Percentiles rank a stretch among this genome's conserved stretches.
Evolutionary conservation across 176 grass and related monocot species (phyloP).

Genomic region (Ananas comosus): DNA sequence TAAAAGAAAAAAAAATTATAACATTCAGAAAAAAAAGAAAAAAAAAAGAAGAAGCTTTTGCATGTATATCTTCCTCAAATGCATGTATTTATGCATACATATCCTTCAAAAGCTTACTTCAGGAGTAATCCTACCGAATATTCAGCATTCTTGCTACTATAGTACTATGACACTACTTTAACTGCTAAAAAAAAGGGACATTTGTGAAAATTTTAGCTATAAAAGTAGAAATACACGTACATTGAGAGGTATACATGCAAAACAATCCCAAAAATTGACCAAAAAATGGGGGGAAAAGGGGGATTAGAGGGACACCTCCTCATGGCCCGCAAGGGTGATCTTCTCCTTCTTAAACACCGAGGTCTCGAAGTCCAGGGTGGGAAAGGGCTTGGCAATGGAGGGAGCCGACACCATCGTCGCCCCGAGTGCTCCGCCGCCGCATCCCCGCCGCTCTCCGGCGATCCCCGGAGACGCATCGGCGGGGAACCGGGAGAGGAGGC

Average conservation of each 20-base stretch:
- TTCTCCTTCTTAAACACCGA: slow-evolving; percentile 93
- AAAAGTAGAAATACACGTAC: background rate
- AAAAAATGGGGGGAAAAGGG: background rate
- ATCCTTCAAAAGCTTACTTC: too few relatives aligned
- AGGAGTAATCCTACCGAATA: too few relatives aligned
- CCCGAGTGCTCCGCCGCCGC: slow-evolving; percentile 18
- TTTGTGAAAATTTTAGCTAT: too few relatives aligned
- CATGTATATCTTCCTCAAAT: too few relatives aligned
- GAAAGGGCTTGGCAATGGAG: slow-evolving; percentile 28
- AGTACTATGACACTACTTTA: too few relatives aligned
- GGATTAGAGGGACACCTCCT: slow-evolving; percentile 40
- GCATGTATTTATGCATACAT: too few relatives aligned
- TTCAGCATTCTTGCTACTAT: too few relatives aligned
- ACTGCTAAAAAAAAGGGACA: too few relatives aligned
- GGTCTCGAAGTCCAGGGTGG: slow-evolving; percentile 76
- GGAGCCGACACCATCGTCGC: slow-evolving; percentile 45
- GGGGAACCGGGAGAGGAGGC: slow-evolving; percentile 20
- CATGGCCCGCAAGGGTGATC: slow-evolving; percentile 82
- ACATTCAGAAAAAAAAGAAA: background rate
- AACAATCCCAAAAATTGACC: background rate
- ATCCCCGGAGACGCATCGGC: background rate
- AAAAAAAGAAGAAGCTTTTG: background rate
- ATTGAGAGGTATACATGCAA: background rate
- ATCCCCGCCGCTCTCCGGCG: background rate
- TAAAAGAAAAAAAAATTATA: background rate